Evolutionary conservation across 345 rosid species (phyloP).

Genomic region (Stellera chamaejasme): DNA sequence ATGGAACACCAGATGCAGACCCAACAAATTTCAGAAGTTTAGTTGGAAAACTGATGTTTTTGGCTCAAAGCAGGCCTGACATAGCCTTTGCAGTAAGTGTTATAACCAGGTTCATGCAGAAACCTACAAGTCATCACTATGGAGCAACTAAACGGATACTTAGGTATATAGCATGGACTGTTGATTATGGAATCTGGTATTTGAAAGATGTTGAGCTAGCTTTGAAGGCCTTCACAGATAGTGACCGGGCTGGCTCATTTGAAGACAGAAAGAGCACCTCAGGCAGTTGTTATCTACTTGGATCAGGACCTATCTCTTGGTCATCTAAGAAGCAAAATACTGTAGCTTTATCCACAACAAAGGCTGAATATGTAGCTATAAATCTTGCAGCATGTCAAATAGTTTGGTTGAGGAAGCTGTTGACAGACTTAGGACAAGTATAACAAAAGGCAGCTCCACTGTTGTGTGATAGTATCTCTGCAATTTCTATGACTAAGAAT

Average conservation of each 20-base stretch:
- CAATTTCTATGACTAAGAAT: not conserved
- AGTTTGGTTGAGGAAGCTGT: too few relatives aligned
- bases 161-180: not conserved
- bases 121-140: not conserved
- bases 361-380: not conserved
- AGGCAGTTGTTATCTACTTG: not conserved
- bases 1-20: not conserved
- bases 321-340: not conserved
- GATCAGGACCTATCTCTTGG: not conserved
- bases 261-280: not conserved
- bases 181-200: too few relatives aligned
- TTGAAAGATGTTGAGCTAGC: not conserved
- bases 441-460: not conserved
- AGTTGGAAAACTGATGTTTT: not conserved
- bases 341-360: not conserved
- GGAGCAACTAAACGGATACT: not conserved
- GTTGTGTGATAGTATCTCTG: not conserved
- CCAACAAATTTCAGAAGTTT: not conserved
- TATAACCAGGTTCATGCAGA: not conserved
- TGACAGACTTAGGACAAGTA: not conserved
- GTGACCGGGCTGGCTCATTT: not conserved
- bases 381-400: not conserved
- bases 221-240: not conserved
- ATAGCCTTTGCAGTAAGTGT: too few relatives aligned
- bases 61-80: not conserved